These are phyloP conservation scores for Capronia americana DNA, from an alignment of 2,329 filamentous ascomycete species.

Conservation along the genomic window DNA sequence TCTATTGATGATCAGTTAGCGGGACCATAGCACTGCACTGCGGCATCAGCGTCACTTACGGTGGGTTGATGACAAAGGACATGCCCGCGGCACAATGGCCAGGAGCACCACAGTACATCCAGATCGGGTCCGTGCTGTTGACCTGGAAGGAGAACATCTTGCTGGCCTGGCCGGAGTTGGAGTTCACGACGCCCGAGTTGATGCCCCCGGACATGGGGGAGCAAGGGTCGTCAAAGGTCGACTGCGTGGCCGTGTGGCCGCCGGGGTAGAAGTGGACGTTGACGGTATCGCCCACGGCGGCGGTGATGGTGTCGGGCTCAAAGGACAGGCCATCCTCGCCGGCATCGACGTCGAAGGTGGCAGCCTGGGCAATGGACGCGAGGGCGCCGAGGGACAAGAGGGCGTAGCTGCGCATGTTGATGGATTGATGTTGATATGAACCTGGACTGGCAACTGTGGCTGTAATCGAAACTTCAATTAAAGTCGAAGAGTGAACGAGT, in stretches of 20 bases:
- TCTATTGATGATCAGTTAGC: conserved; percentile 1
- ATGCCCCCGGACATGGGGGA: conserved; percentile 47
- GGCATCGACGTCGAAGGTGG: conserved; percentile 26
- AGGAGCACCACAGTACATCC: conserved; percentile 57
- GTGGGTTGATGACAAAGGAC: conserved; percentile 59
- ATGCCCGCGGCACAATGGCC: conserved; percentile 59
- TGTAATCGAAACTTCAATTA: background rate
- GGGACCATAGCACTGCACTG: background rate
- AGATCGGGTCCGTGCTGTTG: conserved; percentile 54
- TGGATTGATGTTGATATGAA: background rate
- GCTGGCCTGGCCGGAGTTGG: conserved; percentile 17
- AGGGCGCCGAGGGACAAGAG: conserved; percentile 18
- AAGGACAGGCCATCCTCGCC: conserved; percentile 48
- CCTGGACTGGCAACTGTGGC: background rate
- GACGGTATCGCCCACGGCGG: conserved; percentile 55
- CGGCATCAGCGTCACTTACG: conserved; percentile 39
- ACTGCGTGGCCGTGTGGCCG: conserved; percentile 59
- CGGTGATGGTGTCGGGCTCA: conserved; percentile 52
- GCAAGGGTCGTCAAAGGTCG: conserved; percentile 58
- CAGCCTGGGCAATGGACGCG: background rate
- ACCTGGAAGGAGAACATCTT: conserved; percentile 54
- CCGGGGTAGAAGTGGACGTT: conserved; percentile 61
- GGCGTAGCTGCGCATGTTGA: conserved; percentile 17
- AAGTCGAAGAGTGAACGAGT: background rate
- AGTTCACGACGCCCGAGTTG: conserved; percentile 53